These are phyloP conservation scores for Coemansia javaensis DNA, from an alignment of 192 early-diverging fungal genomes.

Conservation along the genomic window DNA sequence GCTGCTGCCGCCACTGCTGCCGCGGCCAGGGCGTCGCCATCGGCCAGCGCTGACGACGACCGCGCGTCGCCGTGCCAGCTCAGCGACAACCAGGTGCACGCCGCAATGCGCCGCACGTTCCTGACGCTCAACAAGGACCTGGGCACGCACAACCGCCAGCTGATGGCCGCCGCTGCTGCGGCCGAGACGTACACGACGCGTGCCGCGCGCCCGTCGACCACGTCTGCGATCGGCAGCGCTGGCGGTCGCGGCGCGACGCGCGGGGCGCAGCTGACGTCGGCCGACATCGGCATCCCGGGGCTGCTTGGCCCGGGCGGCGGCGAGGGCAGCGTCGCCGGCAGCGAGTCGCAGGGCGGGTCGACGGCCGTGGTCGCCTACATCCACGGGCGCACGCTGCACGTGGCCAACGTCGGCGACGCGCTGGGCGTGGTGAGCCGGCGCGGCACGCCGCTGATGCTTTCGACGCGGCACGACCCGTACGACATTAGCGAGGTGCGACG, in stretches of 20 bases:
- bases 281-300: conserved; percentile 24
- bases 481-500: conserved; percentile 65
- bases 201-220: conserved; percentile 18
- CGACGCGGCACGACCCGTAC: conserved; percentile 67
- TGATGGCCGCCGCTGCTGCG: conserved; percentile 34
- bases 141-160: conserved; percentile 53
- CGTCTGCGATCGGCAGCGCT: background rate
- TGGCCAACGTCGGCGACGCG: conserved; percentile 83
- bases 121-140: conserved; percentile 77
- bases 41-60: conserved; percentile 9
- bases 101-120: conserved; percentile 78
- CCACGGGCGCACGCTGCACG: conserved; percentile 68
- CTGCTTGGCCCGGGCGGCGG: conserved; percentile 18
- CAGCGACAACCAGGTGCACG: conserved; percentile 38
- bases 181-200: conserved; percentile 37
- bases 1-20: no score
- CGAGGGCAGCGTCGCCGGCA: conserved; percentile 16
- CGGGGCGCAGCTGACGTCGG: conserved; percentile 5
- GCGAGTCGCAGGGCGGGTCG: conserved; percentile 61
- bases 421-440: conserved; percentile 73
- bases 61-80: conserved; percentile 14
- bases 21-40: no score
- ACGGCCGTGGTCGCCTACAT: conserved; percentile 79
- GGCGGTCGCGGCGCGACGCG: background rate
- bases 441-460: conserved; percentile 63